phyloP scores from a whole-genome alignment of 78 protist genomes.

The Tieghemostelium lacteum region DNA sequence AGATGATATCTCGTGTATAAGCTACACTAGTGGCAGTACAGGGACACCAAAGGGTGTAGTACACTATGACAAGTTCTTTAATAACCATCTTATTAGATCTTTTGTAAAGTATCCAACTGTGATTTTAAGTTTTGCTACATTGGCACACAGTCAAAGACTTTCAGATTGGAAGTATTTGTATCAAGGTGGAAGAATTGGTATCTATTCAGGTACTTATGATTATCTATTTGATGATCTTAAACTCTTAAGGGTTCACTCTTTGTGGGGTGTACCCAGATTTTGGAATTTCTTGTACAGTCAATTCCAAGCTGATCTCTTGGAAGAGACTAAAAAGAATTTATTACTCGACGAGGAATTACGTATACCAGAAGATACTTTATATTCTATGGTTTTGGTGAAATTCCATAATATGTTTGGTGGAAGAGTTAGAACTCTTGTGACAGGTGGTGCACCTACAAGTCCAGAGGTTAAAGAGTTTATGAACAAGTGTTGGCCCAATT shows the following conservation, averaged over 20 bases:
- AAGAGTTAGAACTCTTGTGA: constrained; percentile 12
- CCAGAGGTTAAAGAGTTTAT: constrained; percentile 50
- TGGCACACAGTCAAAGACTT: constrained; percentile 36
- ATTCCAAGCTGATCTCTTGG: constrained; percentile 12
- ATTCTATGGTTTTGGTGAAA: no score
- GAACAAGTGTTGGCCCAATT: neutral
- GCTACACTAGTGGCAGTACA: constrained; percentile 90
- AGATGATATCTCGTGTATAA: neutral
- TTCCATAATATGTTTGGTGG: constrained; percentile 4
- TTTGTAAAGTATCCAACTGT: neutral
- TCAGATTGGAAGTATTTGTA: constrained; percentile 17
- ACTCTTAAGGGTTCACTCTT: constrained; percentile 10
- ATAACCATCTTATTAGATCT: neutral
- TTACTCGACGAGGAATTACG: no score
- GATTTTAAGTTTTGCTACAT: neutral
- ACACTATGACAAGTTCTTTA: neutral
- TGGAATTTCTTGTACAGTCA: constrained; percentile 57
- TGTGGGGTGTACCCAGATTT: constrained; percentile 74
- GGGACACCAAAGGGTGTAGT: constrained; percentile 90
- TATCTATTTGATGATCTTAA: constrained; percentile 14
- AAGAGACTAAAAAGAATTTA: neutral
- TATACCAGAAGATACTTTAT: no score
- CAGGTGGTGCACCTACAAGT: constrained; percentile 83
- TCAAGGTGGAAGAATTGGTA: constrained; percentile 35
- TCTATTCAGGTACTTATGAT: constrained; percentile 18